A percentile compares a stretch with the other conserved stretches of the same genome.
phyloP scores from a whole-genome alignment of 2,329 filamentous ascomycete genomes.

The Alternaria sp. region DNA sequence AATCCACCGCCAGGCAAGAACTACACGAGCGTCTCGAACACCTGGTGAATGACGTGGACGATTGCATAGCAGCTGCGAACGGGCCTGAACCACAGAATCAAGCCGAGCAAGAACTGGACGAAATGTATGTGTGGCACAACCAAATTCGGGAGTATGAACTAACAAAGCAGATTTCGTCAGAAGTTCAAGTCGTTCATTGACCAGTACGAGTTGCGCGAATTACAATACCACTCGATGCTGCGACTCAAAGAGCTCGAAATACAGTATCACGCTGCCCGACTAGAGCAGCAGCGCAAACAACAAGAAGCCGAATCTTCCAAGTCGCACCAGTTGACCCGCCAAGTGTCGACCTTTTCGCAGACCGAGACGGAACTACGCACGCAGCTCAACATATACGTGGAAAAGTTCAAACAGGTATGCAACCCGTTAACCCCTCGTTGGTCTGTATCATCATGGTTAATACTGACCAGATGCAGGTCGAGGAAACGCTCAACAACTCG shows the following conservation, averaged over 20 bases:
- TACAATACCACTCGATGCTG: slow-evolving; percentile 91
- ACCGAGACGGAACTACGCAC: slow-evolving; percentile 92
- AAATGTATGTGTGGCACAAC: slow-evolving; percentile 67
- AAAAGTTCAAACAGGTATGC: slow-evolving; percentile 98
- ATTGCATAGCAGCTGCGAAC: slow-evolving; percentile 86
- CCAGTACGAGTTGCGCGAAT: slow-evolving; percentile 92
- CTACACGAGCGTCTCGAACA: slow-evolving; percentile 85
- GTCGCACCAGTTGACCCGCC: slow-evolving; percentile 83
- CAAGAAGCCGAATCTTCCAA: slow-evolving; percentile 82
- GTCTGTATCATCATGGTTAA: slow-evolving; percentile 47
- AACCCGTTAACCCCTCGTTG: slow-evolving; percentile 20
- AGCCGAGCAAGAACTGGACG: slow-evolving; percentile 88
- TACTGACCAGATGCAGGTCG: slow-evolving; percentile 74
- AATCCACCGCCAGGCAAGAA: slow-evolving; percentile 80
- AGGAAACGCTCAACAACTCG: slow-evolving; percentile 97
- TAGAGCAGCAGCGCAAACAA: slow-evolving; percentile 87
- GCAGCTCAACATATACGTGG: slow-evolving; percentile 97
- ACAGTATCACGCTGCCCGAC: slow-evolving; percentile 85
- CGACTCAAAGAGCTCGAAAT: slow-evolving; percentile 96
- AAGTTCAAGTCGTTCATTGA: slow-evolving; percentile 96
- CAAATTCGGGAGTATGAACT: slow-evolving; percentile 3
- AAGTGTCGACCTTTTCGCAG: slow-evolving; percentile 94
- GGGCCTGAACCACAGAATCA: slow-evolving; percentile 74
- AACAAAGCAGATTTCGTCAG: slow-evolving; percentile 60
- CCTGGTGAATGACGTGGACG: slow-evolving; percentile 82